A percentile compares a stretch with the other conserved stretches of the same genome.
Evolutionary conservation across 192 early-diverging fungal species (phyloP).

Genomic region (Spinellus fusiger): DNA sequence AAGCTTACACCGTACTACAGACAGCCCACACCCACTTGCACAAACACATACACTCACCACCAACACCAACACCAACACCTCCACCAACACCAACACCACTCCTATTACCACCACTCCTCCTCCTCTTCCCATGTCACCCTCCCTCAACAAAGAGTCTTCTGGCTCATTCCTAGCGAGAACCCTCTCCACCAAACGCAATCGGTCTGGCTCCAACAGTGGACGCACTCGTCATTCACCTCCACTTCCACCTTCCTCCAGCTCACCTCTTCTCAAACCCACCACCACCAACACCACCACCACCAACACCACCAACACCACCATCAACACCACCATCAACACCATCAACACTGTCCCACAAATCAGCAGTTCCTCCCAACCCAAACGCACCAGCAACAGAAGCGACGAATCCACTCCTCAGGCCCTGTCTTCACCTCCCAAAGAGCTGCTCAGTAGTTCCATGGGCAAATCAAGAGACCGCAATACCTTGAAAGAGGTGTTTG

Average conservation of each 20-base stretch:
- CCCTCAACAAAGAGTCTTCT: neutral
- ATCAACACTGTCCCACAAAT: neutral
- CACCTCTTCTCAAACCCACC: neutral
- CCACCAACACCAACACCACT: neutral
- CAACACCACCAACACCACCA: neutral
- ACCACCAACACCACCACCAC: neutral
- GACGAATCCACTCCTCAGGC: slow-evolving; percentile 1
- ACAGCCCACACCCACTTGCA: neutral
- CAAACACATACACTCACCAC: neutral
- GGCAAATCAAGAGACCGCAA: slow-evolving; percentile 29
- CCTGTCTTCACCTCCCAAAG: slow-evolving; percentile 7
- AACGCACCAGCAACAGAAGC: slow-evolving; percentile 3
- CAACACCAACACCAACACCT: neutral
- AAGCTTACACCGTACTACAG: neutral
- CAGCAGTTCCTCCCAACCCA: neutral
- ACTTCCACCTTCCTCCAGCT: neutral
- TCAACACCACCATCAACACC: neutral
- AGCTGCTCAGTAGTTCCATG: neutral
- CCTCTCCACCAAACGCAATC: slow-evolving; percentile 17
- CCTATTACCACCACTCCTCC: neutral
- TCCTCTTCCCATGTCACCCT: neutral
- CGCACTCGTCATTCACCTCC: slow-evolving; percentile 16
- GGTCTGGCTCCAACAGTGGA: slow-evolving; percentile 8
- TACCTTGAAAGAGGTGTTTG: slow-evolving; percentile 52
- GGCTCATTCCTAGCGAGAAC: slow-evolving; percentile 23